Conservation (phyloP, 257 asterid genomes). For the Paraleonurus japonicus region DNA sequence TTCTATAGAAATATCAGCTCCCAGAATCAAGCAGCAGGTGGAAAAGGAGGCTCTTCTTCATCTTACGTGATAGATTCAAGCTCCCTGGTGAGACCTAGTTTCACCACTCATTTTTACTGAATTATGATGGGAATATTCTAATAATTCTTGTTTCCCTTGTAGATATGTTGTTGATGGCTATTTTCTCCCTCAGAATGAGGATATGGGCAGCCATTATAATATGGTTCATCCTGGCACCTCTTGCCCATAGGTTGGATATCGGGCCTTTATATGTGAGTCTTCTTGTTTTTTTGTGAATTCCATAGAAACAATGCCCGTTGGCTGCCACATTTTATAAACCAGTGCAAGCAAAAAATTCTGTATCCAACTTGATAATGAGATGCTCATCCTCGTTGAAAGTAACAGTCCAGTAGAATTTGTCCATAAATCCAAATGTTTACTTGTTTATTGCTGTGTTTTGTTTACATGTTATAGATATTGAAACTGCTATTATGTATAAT, state of each 20-base stretch:
- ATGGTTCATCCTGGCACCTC: slow-evolving; percentile 80
- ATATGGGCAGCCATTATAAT: slow-evolving; percentile 59
- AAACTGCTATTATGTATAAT: neutral
- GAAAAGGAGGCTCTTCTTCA: slow-evolving; percentile 68
- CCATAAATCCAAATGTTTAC: neutral
- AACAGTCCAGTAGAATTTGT: neutral
- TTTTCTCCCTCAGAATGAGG: slow-evolving; percentile 68
- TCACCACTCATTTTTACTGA: slow-evolving; percentile 1
- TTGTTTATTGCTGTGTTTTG: neutral
- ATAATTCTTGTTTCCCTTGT: slow-evolving; percentile 25
- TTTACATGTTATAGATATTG: neutral
- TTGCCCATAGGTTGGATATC: slow-evolving; percentile 64
- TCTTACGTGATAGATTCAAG: slow-evolving; percentile 65
- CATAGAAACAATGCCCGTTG: neutral
- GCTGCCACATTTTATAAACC: neutral
- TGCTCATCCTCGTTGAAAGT: neutral
- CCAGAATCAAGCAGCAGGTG: slow-evolving; percentile 76
- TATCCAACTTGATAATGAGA: neutral
- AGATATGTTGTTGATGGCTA: slow-evolving; percentile 84
- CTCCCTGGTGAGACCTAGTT: slow-evolving; percentile 63
- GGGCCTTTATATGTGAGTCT: slow-evolving; percentile 88
- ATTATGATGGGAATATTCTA: slow-evolving; percentile 25
- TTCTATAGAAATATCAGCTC: slow-evolving; percentile 59
- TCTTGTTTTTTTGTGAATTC: slow-evolving; percentile 23
- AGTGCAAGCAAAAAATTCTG: neutral